phyloP scores from a whole-genome alignment of 495 filamentous ascomycete species.

The Hyaloscypha bicolor region DNA sequence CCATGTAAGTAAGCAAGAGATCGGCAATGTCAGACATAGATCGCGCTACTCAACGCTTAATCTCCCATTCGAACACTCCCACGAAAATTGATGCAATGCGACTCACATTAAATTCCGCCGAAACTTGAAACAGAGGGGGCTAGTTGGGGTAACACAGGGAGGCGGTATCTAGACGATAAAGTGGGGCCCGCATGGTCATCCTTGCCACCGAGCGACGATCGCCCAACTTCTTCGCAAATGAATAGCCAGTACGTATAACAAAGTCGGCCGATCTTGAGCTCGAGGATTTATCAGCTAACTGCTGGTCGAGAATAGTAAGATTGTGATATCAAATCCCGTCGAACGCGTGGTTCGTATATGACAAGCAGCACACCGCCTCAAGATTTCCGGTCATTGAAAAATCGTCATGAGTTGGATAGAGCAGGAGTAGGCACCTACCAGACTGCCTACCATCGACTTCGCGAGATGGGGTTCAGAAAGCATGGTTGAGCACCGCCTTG shows the following conservation, averaged over 20 bases:
- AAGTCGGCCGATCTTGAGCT: background rate
- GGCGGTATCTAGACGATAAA: no score
- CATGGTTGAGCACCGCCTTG: constrained; percentile 39
- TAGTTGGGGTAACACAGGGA: background rate
- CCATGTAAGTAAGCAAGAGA: background rate
- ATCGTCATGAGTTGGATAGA: constrained; percentile 16
- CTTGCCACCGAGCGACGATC: background rate
- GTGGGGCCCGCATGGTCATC: background rate
- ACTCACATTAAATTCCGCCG: background rate
- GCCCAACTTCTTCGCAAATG: background rate
- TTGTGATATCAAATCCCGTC: background rate
- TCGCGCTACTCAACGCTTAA: background rate
- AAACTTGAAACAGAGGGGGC: background rate
- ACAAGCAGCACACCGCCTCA: background rate
- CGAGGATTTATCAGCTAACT: background rate
- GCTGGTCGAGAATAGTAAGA: background rate
- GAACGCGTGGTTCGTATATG: background rate
- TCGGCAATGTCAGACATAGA: background rate
- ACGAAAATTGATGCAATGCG: background rate
- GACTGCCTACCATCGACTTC: constrained; percentile 58
- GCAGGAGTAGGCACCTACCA: background rate
- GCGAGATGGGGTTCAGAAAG: constrained; percentile 26
- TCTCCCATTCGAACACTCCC: background rate
- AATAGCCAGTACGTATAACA: background rate
- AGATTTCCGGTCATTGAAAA: background rate